These are phyloP conservation scores for Pleodorina starrii DNA, from an alignment of 139 green algal species.

Conservation along the genomic window DNA sequence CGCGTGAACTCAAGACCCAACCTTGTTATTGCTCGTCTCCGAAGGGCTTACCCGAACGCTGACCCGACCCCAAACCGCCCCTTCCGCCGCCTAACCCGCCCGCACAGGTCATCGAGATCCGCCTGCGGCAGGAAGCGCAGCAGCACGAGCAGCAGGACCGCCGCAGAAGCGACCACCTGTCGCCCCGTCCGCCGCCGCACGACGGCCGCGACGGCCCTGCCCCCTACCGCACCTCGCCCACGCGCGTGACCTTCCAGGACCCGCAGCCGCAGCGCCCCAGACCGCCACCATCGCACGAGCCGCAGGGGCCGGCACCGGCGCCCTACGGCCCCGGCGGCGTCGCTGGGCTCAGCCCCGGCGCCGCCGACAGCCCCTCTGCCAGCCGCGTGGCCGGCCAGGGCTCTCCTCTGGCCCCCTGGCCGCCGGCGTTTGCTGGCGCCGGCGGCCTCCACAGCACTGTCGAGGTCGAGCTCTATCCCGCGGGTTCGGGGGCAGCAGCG, in stretches of 20 bases:
- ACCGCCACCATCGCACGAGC: neutral
- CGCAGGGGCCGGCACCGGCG: neutral
- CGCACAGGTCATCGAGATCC: constrained; percentile 41
- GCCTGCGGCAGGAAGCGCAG: constrained; percentile 8
- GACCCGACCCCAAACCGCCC: neutral
- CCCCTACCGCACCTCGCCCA: neutral
- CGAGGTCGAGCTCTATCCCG: neutral
- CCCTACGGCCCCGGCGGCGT: neutral
- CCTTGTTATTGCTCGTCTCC: too few species aligned
- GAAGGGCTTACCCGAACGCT: too few species aligned
- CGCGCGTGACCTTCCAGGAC: neutral
- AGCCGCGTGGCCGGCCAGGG: too few species aligned
- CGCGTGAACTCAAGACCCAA: neutral
- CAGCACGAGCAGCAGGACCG: constrained; percentile 26
- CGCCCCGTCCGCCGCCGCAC: neutral
- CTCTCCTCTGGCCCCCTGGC: neutral
- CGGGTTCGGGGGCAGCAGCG: too few species aligned
- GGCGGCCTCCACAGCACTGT: neutral
- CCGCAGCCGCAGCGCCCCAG: neutral
- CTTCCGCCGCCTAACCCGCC: neutral
- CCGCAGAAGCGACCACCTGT: neutral
- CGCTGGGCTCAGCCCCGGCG: too few species aligned
- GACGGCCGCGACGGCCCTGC: neutral
- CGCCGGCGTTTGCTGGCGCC: neutral
- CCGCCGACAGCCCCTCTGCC: too few species aligned